Percentiles rank a stretch among this genome's conserved stretches.
Conservation (phyloP, 495 filamentous ascomycete genomes). For the Tuber brumale region DNA sequence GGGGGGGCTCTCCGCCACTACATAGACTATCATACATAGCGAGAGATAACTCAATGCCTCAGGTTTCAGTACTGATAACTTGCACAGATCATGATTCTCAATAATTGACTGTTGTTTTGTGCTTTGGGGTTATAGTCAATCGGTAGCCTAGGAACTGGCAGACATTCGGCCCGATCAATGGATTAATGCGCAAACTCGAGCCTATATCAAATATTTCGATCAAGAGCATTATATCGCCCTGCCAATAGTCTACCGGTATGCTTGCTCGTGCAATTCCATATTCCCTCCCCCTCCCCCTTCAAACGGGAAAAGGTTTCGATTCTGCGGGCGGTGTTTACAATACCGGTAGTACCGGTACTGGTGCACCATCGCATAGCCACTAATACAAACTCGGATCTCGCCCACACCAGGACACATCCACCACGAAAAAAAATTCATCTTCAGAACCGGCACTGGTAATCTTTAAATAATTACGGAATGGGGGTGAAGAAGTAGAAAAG, state of each 20-base stretch:
- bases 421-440: neutral
- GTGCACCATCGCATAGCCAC: neutral
- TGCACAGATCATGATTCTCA: neutral
- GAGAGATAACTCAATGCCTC: neutral
- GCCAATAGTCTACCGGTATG: neutral
- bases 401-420: neutral
- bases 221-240: neutral
- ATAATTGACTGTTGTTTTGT: neutral
- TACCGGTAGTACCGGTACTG: neutral
- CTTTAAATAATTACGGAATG: neutral
- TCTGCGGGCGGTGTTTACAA: neutral
- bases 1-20: neutral
- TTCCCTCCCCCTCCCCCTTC: neutral
- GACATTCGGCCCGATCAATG: neutral
- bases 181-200: neutral
- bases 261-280: neutral
- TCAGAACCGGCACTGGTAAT: neutral
- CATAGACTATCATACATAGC: neutral
- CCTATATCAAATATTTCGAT: neutral
- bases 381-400: neutral
- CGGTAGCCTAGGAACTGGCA: neutral
- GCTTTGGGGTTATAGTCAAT: neutral
- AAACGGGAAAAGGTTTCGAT: neutral
- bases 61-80: neutral
- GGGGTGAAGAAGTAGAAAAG: neutral